phyloP scores from a whole-genome alignment of 352 stramenopile species.

The Globisporangium nagaii region DNA sequence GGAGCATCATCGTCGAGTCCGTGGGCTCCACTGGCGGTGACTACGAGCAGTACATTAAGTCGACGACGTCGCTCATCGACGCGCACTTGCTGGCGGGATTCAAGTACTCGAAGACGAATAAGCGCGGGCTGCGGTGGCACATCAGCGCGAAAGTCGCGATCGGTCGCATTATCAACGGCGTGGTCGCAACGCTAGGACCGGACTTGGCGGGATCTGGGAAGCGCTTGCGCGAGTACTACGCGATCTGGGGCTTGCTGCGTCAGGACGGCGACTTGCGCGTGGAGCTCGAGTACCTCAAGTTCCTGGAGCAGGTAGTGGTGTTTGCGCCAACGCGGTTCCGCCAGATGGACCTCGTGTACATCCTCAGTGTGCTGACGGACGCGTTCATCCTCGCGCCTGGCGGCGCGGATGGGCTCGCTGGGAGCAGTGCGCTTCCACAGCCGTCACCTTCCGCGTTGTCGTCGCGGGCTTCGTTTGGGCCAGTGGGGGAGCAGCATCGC shows the following conservation, averaged over 20 bases:
- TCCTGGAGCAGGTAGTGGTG: conserved; percentile 80
- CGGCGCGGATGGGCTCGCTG: neutral
- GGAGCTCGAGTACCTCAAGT: conserved; percentile 75
- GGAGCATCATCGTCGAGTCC: conserved; percentile 80
- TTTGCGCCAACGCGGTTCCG: conserved; percentile 67
- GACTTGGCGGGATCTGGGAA: conserved; percentile 38
- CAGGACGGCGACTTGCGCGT: conserved; percentile 61
- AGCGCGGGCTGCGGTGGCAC: conserved; percentile 42
- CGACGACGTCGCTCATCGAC: conserved; percentile 69
- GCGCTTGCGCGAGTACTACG: conserved; percentile 61
- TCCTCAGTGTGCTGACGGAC: conserved; percentile 57
- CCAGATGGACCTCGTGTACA: conserved; percentile 44
- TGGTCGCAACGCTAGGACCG: conserved; percentile 58
- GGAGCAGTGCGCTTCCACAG: neutral
- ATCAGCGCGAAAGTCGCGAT: conserved; percentile 52
- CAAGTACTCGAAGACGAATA: conserved; percentile 60
- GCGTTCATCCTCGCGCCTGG: conserved; percentile 11
- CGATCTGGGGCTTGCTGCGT: conserved; percentile 64
- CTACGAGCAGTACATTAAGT: conserved; percentile 80
- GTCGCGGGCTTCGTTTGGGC: conserved; percentile 13
- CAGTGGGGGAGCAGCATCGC: conserved; percentile 16
- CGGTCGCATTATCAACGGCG: conserved; percentile 58
- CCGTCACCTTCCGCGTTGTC: conserved; percentile 13
- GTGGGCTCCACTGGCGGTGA: conserved; percentile 66
- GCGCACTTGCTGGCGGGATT: conserved; percentile 73